Evolutionary conservation across 108 stramenopile species (phyloP), one percentile per base, ranked within the genome.

Genomic region (Cyclotella distinguenda): DNA sequence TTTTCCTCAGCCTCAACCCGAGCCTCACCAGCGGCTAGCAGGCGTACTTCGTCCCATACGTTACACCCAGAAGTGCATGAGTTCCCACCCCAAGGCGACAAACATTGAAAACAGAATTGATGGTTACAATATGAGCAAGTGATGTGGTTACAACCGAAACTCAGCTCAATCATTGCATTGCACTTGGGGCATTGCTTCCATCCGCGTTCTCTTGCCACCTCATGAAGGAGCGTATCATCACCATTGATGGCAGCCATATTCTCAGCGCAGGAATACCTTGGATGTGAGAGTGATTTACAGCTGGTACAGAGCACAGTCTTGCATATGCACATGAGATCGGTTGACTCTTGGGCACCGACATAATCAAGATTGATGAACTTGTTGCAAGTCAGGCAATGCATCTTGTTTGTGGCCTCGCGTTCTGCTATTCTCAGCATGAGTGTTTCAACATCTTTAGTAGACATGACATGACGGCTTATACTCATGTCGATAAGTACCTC

Each of bases 171-270:
- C 63, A 82, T 61, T 7, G 16, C 61, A 1, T 32, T 26, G 52
- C 84, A 84, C 13, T 18, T 50, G 21, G 80, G 81, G 60, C 83
- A 84, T 56, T 78, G 79, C 57, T 84, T 84, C 79, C 83, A 84
- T n/a, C 77, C 77, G 43, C 81, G 23, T 57, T 69, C 34, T 6
- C 49, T 36, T 3, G 80, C 59, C 11, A 77, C 13, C 21, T 51
- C 35, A 5, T 73, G 50, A 18, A 83, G 18, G 13, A 65, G 22
- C 0, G 66, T 55, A 51, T 80, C 71, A 34, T 72, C 53, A 19
- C 67, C 68, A 11, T 35, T 10, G 6, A 25, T 33, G 22, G 33
- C 33, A 27, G 38, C 66, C 25, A 56, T 57, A 47, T 84, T 74
- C 47, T 73, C 44, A 11, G 32, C 45, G 38, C 83, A 84, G 0